These are phyloP conservation scores for Carex pumila DNA, from an alignment of 176 grass and related monocot genomes.

Conservation along the genomic window DNA sequence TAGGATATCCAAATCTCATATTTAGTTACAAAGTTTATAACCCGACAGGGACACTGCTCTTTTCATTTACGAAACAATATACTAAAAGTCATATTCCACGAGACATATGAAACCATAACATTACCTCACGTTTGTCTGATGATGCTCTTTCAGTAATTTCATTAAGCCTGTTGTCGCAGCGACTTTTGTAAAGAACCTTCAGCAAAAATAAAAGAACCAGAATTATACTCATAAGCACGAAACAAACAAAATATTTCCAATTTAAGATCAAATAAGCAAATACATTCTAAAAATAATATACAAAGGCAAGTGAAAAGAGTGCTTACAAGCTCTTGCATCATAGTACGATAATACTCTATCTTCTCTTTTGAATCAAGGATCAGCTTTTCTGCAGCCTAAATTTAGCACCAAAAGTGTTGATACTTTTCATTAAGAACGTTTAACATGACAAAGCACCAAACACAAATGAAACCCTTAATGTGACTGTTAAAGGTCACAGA, in stretches of 20 bases:
- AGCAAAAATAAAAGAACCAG: conserved; percentile 26
- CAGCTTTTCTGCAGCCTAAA: conserved; percentile 73
- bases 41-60: background rate
- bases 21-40: background rate
- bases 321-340: conserved; percentile 99
- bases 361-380: conserved; percentile 95
- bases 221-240: conserved; percentile 4
- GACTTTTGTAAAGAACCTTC: conserved; percentile 96
- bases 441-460: background rate
- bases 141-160: conserved; percentile 97
- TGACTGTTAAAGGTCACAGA: background rate
- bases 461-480: background rate
- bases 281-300: conserved; percentile 15
- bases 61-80: conserved; percentile 20
- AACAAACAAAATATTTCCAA: background rate
- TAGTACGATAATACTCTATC: conserved; percentile 78
- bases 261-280: conserved; percentile 10
- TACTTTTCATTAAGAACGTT: background rate
- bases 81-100: conserved; percentile 1
- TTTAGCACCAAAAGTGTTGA: background rate
- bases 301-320: conserved; percentile 13
- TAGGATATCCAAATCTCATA: no score
- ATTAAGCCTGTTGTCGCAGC: conserved; percentile 95
- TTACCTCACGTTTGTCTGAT: conserved; percentile 88
- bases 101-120: conserved; percentile 7